phyloP scores from a whole-genome alignment of 805 yeast species.

The Cephaloascus albidus region DNA sequence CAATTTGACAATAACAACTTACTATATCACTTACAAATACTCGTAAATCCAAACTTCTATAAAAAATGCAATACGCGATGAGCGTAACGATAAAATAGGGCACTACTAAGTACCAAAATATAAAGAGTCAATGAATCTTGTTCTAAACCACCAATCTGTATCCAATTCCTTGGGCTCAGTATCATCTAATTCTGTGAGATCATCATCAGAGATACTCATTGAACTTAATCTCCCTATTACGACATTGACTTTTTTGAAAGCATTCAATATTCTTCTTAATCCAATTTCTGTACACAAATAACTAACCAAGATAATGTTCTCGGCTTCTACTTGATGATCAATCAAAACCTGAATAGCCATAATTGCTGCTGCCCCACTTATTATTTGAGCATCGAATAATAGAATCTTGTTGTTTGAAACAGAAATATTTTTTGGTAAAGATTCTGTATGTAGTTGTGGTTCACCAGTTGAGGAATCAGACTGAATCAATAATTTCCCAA shows the following conservation, averaged over 20 bases:
- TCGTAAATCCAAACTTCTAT: no score
- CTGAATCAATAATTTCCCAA: conserved; percentile 83
- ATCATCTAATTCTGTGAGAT: conserved; percentile 8
- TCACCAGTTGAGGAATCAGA: conserved; percentile 88
- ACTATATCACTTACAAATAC: no score
- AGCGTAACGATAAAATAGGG: neutral
- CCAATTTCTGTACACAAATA: conserved; percentile 78
- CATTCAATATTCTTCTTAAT: conserved; percentile 58
- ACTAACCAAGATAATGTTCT: conserved; percentile 58
- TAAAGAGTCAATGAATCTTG: conserved; percentile 62
- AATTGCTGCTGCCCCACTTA: conserved; percentile 87
- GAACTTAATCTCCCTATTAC: conserved; percentile 61
- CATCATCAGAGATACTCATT: conserved; percentile 13
- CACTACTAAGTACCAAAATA: conserved; percentile 60
- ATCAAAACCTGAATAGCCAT: conserved; percentile 87
- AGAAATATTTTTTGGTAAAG: conserved; percentile 41
- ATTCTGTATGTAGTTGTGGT: conserved; percentile 82
- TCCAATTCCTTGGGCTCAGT: conserved; percentile 33
- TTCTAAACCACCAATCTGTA: conserved; percentile 50
- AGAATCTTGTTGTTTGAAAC: conserved; percentile 35
- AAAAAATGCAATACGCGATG: no score
- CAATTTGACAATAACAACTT: no score
- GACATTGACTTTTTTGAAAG: conserved; percentile 61
- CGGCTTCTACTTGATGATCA: conserved; percentile 64
- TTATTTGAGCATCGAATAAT: conserved; percentile 78